phyloP scores from a whole-genome alignment of 495 filamentous ascomycete species.

The Lasiosphaeria ovina region DNA sequence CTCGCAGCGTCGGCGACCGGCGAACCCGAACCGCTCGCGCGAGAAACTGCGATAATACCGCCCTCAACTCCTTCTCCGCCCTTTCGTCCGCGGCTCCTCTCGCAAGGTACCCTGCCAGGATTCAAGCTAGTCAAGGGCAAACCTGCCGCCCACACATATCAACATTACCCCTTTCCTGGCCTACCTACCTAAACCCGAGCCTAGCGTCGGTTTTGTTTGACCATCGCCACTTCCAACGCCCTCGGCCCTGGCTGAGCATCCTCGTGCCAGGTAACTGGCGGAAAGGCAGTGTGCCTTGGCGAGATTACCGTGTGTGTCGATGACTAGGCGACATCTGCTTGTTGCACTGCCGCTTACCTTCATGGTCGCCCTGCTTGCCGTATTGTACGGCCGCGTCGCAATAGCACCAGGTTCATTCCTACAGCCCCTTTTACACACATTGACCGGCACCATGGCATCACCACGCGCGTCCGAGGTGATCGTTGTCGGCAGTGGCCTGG shows the following conservation, averaged over 20 bases:
- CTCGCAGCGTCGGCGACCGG: background rate
- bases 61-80: too few species aligned
- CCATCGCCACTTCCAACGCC: too few species aligned
- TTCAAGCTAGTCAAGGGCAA: too few species aligned
- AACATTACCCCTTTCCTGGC: too few species aligned
- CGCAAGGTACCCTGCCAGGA: too few species aligned
- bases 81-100: too few species aligned
- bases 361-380: background rate
- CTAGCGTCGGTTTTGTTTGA: too few species aligned
- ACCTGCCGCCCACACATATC: too few species aligned
- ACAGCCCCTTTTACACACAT: constrained; percentile 5
- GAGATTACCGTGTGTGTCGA: background rate
- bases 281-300: too few species aligned
- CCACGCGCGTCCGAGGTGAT: constrained; percentile 33
- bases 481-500: constrained; percentile 52
- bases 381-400: constrained; percentile 3
- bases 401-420: background rate
- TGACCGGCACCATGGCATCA: constrained; percentile 3
- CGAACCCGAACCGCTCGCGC: background rate
- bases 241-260: too few species aligned
- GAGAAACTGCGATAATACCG: background rate
- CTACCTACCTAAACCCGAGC: too few species aligned
- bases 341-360: background rate
- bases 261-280: too few species aligned
- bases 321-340: background rate